Base-by-base conservation (phyloP, 306 rosid species). In the Benincasa hispida region DNA sequence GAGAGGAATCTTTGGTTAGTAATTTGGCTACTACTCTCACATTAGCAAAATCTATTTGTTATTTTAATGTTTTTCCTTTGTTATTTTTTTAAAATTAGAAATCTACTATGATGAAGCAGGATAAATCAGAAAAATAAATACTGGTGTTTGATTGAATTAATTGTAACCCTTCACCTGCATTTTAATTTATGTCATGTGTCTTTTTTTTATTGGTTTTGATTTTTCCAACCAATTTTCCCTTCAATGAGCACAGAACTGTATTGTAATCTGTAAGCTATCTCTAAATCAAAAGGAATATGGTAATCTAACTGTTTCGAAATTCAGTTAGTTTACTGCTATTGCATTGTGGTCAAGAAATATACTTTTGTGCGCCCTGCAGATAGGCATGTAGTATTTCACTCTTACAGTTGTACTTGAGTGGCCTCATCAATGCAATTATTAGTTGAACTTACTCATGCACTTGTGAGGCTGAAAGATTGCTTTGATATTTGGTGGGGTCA, bases 1-100 rank as follows among this genome's bases (percentile, higher is more conserved):
- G 85, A 14, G 92, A 89, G 77, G 96, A 93, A 75, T 85, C 92
- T 77, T 74, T 87, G 98, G 97, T 91, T 85, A 82, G 96, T 88
- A 77, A 67, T 72, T 35, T 57, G 50, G 6, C 35, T 60, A 37
- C 22, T 37, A 78, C 42, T 62, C 28, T 78, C 42, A 72, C 60
- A 79, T 86, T 34, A 30, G 55, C n/a, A 1, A 50, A 17, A 32
- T 61, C 47, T 54, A 17, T 14, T 54, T 69, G 15, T 69, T 47
- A 15, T 28, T 45, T 72, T 50, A 10, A 24, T 35, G 14, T 5
- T 72, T 22, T 50, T 50, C 25, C 2, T 41, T 50, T 48, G 2
- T 35, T 34, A 1, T 24, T 22, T 17, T 45, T 7, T 32, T 21
- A 15, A 10, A 55, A 75, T 37, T 14, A 55, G 68, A 14, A 58